Conservation (phyloP, 2,329 filamentous ascomycete genomes). For the Talaromyces sp. region DNA sequence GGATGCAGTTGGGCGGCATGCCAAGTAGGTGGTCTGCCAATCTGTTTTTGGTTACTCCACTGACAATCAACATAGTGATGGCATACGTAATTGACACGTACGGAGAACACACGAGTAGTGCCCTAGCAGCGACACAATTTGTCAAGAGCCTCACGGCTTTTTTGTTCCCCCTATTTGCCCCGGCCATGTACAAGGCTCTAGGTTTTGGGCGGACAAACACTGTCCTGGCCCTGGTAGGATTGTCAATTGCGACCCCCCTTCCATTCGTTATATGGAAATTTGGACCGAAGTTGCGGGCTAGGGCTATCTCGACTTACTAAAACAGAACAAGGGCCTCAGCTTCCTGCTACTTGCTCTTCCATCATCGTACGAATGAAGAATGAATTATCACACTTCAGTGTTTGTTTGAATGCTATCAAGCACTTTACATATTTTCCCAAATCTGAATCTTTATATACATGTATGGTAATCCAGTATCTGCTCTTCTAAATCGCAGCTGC, state of each 20-base stretch:
- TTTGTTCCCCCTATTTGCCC: slow-evolving; percentile 51
- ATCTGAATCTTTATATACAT: too few species aligned
- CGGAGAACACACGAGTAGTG: slow-evolving; percentile 47
- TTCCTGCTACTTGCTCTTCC: neutral
- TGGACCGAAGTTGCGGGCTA: slow-evolving; percentile 24
- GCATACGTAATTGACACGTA: slow-evolving; percentile 43
- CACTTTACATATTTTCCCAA: too few species aligned
- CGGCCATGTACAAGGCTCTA: slow-evolving; percentile 37
- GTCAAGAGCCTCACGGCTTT: slow-evolving; percentile 48
- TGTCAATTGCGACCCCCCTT: slow-evolving; percentile 36
- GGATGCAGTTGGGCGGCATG: slow-evolving; percentile 52
- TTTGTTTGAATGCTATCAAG: too few species aligned
- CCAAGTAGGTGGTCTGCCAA: neutral
- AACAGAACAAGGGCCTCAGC: too few species aligned
- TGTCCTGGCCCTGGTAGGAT: slow-evolving; percentile 38
- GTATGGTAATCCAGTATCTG: too few species aligned
- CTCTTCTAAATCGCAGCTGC: too few species aligned
- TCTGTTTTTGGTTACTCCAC: neutral
- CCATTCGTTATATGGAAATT: slow-evolving; percentile 46
- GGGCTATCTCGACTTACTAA: neutral
- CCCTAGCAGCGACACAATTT: slow-evolving; percentile 48
- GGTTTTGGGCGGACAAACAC: slow-evolving; percentile 44
- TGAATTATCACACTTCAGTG: too few species aligned
- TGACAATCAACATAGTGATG: slow-evolving; percentile 26
- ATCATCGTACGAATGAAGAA: too few species aligned